These are phyloP conservation scores for Cochlearia excelsa DNA, from an alignment of 345 rosid genomes.

Conservation along the genomic window DNA sequence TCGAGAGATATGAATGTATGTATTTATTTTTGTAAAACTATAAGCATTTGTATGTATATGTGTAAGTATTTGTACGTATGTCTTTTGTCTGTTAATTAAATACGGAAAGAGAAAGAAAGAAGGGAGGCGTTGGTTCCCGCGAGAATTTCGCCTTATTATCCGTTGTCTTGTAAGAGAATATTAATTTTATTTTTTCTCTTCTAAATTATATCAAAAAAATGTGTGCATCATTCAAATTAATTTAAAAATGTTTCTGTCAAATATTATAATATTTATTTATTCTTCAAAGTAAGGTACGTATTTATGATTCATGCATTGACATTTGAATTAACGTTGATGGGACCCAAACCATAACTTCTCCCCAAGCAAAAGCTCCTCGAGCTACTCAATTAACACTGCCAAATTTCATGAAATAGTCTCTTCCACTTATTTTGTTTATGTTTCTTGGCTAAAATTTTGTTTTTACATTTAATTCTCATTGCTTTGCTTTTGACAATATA, in stretches of 20 bases:
- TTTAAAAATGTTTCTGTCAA: too few species aligned
- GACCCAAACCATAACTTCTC: constrained; percentile 27
- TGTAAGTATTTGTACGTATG: constrained; percentile 16
- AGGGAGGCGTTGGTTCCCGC: constrained; percentile 40
- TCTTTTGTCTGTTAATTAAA: constrained; percentile 19
- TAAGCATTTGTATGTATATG: too few species aligned
- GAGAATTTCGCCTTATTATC: constrained; percentile 43
- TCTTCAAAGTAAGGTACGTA: too few species aligned
- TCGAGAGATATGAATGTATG: too few species aligned
- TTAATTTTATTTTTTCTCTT: too few species aligned
- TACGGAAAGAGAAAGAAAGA: constrained; percentile 15
- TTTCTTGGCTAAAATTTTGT: too few species aligned
- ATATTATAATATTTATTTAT: too few species aligned
- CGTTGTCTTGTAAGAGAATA: constrained; percentile 35
- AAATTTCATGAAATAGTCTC: constrained; percentile 15
- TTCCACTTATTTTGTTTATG: background rate
- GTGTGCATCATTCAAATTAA: too few species aligned
- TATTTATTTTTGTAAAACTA: too few species aligned
- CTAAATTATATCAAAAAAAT: too few species aligned
- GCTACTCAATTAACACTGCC: constrained; percentile 38
- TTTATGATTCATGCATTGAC: constrained; percentile 13
- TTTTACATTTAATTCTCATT: too few species aligned
- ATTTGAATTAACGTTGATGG: constrained; percentile 30
- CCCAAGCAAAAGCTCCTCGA: constrained; percentile 38
- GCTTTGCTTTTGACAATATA: too few species aligned